These are phyloP conservation scores for Solanum ahanhuiri DNA, from an alignment of 257 asterid genomes.

Conservation along the genomic window DNA sequence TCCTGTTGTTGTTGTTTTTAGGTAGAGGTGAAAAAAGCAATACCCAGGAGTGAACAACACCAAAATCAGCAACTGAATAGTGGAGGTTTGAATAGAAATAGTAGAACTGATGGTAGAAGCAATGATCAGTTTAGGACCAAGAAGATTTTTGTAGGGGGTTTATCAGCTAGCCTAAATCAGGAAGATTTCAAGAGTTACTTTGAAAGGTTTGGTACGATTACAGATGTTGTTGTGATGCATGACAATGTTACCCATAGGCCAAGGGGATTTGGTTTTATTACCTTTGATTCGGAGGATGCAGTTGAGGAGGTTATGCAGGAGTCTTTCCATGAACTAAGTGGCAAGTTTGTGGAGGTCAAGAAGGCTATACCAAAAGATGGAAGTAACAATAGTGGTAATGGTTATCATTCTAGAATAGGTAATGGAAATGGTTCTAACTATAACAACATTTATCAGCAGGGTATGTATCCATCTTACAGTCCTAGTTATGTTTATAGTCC, in stretches of 20 bases:
- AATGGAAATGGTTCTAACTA: slow-evolving; percentile 33
- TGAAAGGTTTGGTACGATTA: slow-evolving; percentile 72
- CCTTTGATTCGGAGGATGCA: slow-evolving; percentile 76
- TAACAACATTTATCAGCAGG: slow-evolving; percentile 31
- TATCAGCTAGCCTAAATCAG: slow-evolving; percentile 66
- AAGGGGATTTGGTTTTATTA: slow-evolving; percentile 89
- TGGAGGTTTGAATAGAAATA: slow-evolving; percentile 35
- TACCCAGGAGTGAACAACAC: slow-evolving; percentile 70
- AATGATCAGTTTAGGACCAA: slow-evolving; percentile 58
- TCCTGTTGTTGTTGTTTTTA: slow-evolving; percentile 7
- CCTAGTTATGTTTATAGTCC: slow-evolving; percentile 40
- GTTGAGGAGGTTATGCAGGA: slow-evolving; percentile 75
- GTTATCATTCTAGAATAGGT: slow-evolving; percentile 31
- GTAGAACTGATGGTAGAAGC: slow-evolving; percentile 42
- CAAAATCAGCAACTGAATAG: slow-evolving; percentile 34
- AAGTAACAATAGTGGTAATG: slow-evolving; percentile 19
- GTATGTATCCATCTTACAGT: slow-evolving; percentile 21
- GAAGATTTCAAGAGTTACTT: slow-evolving; percentile 77
- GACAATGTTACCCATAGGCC: slow-evolving; percentile 80
- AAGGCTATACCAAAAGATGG: slow-evolving; percentile 83
- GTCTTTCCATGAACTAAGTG: slow-evolving; percentile 61
- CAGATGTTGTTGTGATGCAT: slow-evolving; percentile 90
- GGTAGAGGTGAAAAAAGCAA: slow-evolving; percentile 96
- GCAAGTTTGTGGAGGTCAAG: slow-evolving; percentile 85
- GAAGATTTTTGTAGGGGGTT: slow-evolving; percentile 93